A percentile compares a stretch with the other conserved stretches of the same genome.
Conservation (phyloP, 371 early-diverging fungal species). For the Paraphysoderma sedebokerense region DNA sequence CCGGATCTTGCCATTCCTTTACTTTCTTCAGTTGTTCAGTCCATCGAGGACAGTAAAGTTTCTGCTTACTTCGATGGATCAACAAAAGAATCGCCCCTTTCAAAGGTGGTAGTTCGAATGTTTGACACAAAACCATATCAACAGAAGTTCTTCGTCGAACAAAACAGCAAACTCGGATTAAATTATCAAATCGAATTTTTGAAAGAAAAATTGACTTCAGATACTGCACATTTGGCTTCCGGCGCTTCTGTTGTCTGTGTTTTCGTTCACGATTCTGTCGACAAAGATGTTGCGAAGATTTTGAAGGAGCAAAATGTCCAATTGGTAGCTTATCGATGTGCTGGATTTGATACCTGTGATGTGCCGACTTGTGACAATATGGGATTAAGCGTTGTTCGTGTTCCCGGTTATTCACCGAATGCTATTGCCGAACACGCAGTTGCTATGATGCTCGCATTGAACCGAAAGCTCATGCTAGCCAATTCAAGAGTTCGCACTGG, state of each 20-base stretch:
- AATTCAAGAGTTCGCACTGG: conserved; percentile 8
- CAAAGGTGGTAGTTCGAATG: background rate
- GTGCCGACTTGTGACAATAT: conserved; percentile 10
- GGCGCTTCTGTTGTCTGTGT: conserved; percentile 14
- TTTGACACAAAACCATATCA: conserved; percentile 5
- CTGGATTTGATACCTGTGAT: conserved; percentile 21
- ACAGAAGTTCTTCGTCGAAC: background rate
- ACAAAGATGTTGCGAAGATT: conserved; percentile 9
- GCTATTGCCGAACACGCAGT: conserved; percentile 24
- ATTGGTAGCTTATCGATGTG: conserved; percentile 21
- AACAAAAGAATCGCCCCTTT: background rate
- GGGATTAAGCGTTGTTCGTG: conserved; percentile 14
- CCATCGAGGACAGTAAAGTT: background rate
- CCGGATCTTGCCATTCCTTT: background rate
- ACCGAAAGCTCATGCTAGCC: conserved; percentile 16
- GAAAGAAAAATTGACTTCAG: background rate
- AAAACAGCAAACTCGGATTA: background rate
- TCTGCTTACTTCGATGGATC: background rate
- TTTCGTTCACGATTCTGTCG: conserved; percentile 22
- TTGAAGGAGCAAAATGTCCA: conserved; percentile 11
- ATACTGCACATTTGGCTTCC: background rate
- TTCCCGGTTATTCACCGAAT: conserved; percentile 21
- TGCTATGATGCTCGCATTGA: conserved; percentile 15
- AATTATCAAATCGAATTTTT: conserved; percentile 2
- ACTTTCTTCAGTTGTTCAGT: background rate